Evolutionary conservation across 2,329 filamentous ascomycete genomes (phyloP).

Genomic region (Neopestalotiopsis sp.): DNA sequence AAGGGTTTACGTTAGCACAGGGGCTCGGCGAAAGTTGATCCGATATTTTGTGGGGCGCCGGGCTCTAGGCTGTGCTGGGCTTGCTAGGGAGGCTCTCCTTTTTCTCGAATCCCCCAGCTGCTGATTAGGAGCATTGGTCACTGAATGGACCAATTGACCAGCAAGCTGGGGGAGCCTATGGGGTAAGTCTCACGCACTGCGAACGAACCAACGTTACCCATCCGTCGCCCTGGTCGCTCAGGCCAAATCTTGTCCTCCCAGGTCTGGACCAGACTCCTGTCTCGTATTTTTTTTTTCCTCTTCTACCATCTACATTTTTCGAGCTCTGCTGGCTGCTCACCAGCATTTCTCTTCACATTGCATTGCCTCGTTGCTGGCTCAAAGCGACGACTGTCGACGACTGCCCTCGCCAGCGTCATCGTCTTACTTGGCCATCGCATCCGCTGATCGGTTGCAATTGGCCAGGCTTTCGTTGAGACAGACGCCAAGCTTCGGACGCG

Average conservation of each 20-base stretch:
- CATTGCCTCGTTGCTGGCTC: constrained; percentile 13
- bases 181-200: constrained; percentile 2
- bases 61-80: neutral
- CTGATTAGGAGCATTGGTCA: neutral
- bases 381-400: constrained; percentile 5
- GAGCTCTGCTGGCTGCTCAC: constrained; percentile 9
- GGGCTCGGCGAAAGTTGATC: too few species aligned
- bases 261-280: neutral
- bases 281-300: constrained; percentile 9
- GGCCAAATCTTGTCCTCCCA: constrained; percentile 17
- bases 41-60: too few species aligned
- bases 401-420: constrained; percentile 3
- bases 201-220: neutral
- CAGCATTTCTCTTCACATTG: neutral
- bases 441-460: constrained; percentile 9
- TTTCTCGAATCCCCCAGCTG: neutral
- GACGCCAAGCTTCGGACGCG: constrained; percentile 14
- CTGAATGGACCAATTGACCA: neutral
- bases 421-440: neutral
- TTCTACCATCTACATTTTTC: neutral
- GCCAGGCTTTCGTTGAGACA: constrained; percentile 8
- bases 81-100: neutral
- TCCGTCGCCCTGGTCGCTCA: neutral
- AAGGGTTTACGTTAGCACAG: too few species aligned
- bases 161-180: neutral